Conservation (phyloP, 768 basidiomycete genomes). For the Trametes gibbosa region DNA sequence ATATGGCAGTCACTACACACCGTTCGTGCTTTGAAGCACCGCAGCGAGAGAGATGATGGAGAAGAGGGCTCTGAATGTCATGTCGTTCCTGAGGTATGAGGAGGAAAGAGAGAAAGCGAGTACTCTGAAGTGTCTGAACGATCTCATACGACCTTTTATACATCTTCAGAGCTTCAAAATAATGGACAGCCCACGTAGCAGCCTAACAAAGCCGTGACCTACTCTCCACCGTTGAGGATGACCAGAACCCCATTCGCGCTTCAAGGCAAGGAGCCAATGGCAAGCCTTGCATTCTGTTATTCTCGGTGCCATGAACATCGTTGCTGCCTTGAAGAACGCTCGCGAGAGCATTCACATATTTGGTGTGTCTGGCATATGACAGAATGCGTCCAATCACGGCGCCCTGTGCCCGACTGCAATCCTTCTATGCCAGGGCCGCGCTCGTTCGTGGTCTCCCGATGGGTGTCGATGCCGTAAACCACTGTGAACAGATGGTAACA, state of each 20-base stretch:
- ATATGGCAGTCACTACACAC: background rate
- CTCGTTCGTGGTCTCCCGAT: background rate
- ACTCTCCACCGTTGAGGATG: background rate
- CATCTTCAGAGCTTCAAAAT: background rate
- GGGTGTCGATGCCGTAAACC: conserved; percentile 3
- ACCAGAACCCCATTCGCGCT: background rate
- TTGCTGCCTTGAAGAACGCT: background rate
- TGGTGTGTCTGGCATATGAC: conserved; percentile 1
- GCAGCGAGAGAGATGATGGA: conserved; percentile 17
- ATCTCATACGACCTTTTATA: conserved; percentile 6
- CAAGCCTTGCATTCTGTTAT: background rate
- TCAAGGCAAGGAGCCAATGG: background rate
- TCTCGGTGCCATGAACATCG: background rate
- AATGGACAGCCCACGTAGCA: background rate
- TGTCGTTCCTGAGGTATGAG: conserved; percentile 3
- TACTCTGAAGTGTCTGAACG: conserved; percentile 4
- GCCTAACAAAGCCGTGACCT: no score
- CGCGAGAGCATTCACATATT: background rate
- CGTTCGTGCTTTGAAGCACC: conserved; percentile 19
- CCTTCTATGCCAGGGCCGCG: background rate
- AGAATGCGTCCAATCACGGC: background rate
- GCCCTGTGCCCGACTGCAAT: background rate
- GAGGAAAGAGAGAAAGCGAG: background rate
- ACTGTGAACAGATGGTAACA: background rate
- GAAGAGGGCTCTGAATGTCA: conserved; percentile 24